Percentiles rank a stretch among this genome's conserved stretches.
Evolutionary conservation across 2,329 filamentous ascomycete species (phyloP).

Genomic region (Calonectria pseudoturangicola): DNA sequence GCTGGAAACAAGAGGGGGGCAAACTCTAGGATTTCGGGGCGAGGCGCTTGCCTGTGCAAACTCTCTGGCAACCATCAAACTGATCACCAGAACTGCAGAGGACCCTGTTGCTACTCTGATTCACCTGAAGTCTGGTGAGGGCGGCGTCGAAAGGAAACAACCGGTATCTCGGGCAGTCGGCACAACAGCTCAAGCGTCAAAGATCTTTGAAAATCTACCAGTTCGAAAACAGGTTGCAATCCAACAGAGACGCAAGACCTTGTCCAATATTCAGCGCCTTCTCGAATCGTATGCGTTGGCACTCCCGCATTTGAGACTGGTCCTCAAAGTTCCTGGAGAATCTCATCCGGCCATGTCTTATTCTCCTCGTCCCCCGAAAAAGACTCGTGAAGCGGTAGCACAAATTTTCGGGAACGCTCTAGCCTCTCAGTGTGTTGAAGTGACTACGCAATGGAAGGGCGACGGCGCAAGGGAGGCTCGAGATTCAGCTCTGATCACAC

Average conservation of each 20-base stretch:
- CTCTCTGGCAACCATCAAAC: conserved; percentile 73
- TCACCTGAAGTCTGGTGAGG: conserved; percentile 61
- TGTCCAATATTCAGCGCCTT: conserved; percentile 75
- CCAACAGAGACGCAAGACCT: conserved; percentile 74
- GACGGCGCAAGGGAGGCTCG: not conserved
- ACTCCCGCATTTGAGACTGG: conserved; percentile 76
- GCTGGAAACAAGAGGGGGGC: conserved; percentile 72
- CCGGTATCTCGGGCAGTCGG: conserved; percentile 75
- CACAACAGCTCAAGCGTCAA: conserved; percentile 77
- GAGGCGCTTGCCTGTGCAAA: conserved; percentile 82
- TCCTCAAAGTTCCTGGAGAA: conserved; percentile 75
- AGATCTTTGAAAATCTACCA: conserved; percentile 76
- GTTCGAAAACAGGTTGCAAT: conserved; percentile 76
- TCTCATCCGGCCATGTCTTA: conserved; percentile 76
- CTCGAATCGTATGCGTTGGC: conserved; percentile 80
- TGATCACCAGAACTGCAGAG: conserved; percentile 78
- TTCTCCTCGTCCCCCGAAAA: conserved; percentile 70
- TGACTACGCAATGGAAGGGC: conserved; percentile 54
- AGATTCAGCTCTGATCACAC: conserved; percentile 16
- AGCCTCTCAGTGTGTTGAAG: conserved; percentile 71
- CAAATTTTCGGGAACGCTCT: conserved; percentile 77
- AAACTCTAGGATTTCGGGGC: conserved; percentile 84
- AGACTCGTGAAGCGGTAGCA: conserved; percentile 74
- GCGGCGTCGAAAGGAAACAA: conserved; percentile 56
- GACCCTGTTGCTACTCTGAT: conserved; percentile 75